phyloP scores from a whole-genome alignment of 192 early-diverging fungal genomes.

The Coemansia sp. region DNA sequence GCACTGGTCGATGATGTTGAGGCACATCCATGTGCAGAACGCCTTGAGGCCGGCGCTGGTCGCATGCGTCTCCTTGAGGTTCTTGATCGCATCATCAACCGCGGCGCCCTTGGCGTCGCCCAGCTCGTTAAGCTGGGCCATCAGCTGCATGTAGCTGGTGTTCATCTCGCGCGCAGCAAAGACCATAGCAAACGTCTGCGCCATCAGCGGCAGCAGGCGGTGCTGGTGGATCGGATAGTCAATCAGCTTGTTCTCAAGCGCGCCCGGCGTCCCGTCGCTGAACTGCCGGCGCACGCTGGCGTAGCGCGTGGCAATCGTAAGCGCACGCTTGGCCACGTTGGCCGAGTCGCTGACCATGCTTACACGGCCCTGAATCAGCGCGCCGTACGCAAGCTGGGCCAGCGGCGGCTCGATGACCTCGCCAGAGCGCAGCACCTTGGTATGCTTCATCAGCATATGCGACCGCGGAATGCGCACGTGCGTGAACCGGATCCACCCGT shows the following conservation, averaged over 20 bases:
- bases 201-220: conserved; percentile 88
- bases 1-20: conserved; percentile 89
- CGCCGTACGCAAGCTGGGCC: conserved; percentile 84
- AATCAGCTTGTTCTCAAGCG: conserved; percentile 82
- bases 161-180: conserved; percentile 85
- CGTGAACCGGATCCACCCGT: conserved; percentile 92
- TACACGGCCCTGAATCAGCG: conserved; percentile 80
- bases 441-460: conserved; percentile 93
- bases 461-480: conserved; percentile 86
- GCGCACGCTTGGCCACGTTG: conserved; percentile 84
- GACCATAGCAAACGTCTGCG: conserved; percentile 86
- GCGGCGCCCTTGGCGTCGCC: conserved; percentile 60
- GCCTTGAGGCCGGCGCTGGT: conserved; percentile 90
- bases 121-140: conserved; percentile 70
- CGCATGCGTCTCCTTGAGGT: conserved; percentile 88
- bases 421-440: conserved; percentile 79
- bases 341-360: conserved; percentile 83
- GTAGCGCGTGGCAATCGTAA: conserved; percentile 89
- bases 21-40: conserved; percentile 89
- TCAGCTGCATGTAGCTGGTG: conserved; percentile 73
- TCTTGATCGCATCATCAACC: conserved; percentile 61
- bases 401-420: conserved; percentile 78
- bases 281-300: conserved; percentile 92
- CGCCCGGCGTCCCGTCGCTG: conserved; percentile 55
- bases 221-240: conserved; percentile 95